Evolutionary conservation across 2,329 filamentous ascomycete species (phyloP).

Genomic region (Iodosphaeria phyllophila): DNA sequence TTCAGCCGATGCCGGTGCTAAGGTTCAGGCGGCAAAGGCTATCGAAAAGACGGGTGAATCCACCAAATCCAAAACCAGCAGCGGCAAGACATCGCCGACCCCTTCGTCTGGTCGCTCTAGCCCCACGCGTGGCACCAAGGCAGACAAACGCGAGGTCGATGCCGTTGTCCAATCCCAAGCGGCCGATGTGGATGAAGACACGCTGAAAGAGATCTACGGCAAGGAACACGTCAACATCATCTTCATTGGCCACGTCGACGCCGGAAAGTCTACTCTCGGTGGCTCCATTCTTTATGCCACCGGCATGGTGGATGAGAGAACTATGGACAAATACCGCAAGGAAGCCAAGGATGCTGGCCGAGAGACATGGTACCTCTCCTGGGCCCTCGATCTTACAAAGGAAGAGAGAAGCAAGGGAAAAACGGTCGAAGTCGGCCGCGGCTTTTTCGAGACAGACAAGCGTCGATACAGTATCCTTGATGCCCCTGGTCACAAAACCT

Average conservation of each 20-base stretch:
- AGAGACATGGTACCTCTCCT: constrained; percentile 98
- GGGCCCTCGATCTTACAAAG: constrained; percentile 93
- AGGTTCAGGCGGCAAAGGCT: constrained; percentile 73
- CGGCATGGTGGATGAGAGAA: constrained; percentile 98
- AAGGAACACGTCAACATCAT: constrained; percentile 91
- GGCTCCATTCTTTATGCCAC: constrained; percentile 85
- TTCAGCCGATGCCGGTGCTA: constrained; percentile 43
- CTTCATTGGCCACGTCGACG: constrained; percentile 96
- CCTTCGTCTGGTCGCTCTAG: constrained; percentile 74
- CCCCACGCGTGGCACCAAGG: constrained; percentile 44
- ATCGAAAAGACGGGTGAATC: constrained; percentile 78
- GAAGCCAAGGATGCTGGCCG: constrained; percentile 92
- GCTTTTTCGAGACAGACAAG: constrained; percentile 94
- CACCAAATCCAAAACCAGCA: constrained; percentile 27
- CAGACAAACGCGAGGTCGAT: constrained; percentile 47
- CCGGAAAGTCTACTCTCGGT: constrained; percentile 90
- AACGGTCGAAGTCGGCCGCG: constrained; percentile 91
- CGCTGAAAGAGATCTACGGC: constrained; percentile 86
- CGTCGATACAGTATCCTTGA: constrained; percentile 92
- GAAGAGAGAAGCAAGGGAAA: constrained; percentile 94
- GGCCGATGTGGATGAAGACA: constrained; percentile 51
- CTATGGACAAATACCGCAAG: constrained; percentile 92
- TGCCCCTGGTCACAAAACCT: constrained; percentile 94
- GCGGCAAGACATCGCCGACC: constrained; percentile 62
- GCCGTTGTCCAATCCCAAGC: constrained; percentile 69